Conservation (phyloP, 2,329 filamentous ascomycete genomes). For the Camillea tinctor region DNA sequence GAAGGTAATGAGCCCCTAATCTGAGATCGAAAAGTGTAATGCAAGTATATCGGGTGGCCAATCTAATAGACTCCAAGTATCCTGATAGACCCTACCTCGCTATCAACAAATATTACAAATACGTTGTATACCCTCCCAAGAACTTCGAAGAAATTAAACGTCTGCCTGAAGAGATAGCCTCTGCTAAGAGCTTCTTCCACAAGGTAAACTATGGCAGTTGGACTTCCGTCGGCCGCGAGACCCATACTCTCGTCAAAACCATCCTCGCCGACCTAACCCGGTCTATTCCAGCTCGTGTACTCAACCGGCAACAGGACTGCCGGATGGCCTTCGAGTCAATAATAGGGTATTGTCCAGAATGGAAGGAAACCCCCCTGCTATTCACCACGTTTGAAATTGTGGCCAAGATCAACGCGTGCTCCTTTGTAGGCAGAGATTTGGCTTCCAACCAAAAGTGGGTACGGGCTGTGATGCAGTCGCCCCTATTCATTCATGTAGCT, state of each 20-base stretch:
- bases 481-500: conserved; percentile 7
- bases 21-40: too few relatives aligned
- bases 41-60: background rate
- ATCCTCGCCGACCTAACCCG: conserved; percentile 9
- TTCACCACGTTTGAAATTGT: conserved; percentile 9
- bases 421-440: conserved; percentile 8
- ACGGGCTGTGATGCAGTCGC: conserved; percentile 5
- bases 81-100: conserved; percentile 8
- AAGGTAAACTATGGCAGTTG: conserved; percentile 5
- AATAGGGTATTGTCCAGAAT: conserved; percentile 5
- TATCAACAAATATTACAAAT: conserved; percentile 3
- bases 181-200: conserved; percentile 7
- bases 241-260: conserved; percentile 1
- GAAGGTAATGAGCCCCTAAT: conserved; percentile 1
- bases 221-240: conserved; percentile 8
- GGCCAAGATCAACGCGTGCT: conserved; percentile 6
- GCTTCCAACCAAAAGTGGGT: conserved; percentile 8
- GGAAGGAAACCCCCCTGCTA: conserved; percentile 7
- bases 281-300: conserved; percentile 6
- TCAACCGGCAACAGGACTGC: conserved; percentile 2
- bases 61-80: conserved; percentile 5
- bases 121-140: conserved; percentile 6
- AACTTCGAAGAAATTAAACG: conserved; percentile 14
- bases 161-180: conserved; percentile 7
- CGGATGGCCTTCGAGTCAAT: conserved; percentile 1